Evolutionary conservation across 257 asterid genomes (phyloP).

Genomic region (Solanum chiquidenum): DNA sequence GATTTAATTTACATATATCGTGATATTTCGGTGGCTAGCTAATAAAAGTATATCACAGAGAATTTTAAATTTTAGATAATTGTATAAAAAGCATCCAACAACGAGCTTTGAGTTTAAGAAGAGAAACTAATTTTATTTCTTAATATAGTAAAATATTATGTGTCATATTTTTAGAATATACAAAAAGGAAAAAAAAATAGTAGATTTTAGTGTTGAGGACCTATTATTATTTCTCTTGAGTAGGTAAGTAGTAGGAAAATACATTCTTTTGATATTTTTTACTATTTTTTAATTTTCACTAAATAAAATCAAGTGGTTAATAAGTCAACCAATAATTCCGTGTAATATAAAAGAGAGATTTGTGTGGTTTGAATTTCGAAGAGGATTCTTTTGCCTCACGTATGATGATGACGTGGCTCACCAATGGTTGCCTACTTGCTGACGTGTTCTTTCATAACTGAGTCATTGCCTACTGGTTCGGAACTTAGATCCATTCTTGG

Average conservation of each 20-base stretch:
- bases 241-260: not conserved
- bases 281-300: not conserved
- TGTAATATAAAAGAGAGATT: not conserved
- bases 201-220: not conserved
- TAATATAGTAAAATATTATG: not conserved
- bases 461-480: not conserved
- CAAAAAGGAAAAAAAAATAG: not conserved
- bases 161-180: not conserved
- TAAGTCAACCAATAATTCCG: slow-evolving; percentile 36
- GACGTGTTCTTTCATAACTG: slow-evolving; percentile 13
- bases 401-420: slow-evolving; percentile 30
- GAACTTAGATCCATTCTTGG: not conserved
- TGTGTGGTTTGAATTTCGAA: slow-evolving; percentile 22
- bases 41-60: not conserved
- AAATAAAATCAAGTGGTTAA: slow-evolving; percentile 3
- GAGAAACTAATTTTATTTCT: not conserved
- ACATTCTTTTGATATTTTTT: not conserved
- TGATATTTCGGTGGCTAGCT: not conserved
- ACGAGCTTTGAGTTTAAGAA: not conserved
- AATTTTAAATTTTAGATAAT: not conserved
- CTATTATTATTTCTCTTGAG: not conserved
- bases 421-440: slow-evolving; percentile 7
- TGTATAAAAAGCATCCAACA: not conserved
- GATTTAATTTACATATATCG: not conserved
- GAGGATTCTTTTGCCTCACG: slow-evolving; percentile 8